A percentile compares a stretch with the other conserved stretches of the same genome.
Evolutionary conservation across 2,329 filamentous ascomycete genomes (phyloP).

Genomic region (Dryadomyces quercivorus): DNA sequence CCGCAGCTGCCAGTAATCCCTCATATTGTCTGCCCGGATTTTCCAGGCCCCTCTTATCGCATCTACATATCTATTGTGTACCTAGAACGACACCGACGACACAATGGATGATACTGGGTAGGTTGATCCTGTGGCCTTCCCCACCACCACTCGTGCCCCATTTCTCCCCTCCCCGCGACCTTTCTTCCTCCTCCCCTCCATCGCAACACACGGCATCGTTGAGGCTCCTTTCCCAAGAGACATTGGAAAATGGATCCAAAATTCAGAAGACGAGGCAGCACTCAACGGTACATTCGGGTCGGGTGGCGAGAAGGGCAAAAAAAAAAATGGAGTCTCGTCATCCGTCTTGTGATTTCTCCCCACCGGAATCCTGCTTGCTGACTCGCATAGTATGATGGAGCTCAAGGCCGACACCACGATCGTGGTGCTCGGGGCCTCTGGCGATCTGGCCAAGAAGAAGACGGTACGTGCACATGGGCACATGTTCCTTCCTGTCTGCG

Average conservation of each 20-base stretch:
- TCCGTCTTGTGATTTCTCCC: not conserved
- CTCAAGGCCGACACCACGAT: conserved; percentile 98
- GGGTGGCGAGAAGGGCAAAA: not conserved
- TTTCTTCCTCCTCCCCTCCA: too few species aligned
- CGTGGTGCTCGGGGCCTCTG: conserved; percentile 90
- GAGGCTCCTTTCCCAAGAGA: too few species aligned
- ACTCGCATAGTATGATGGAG: conserved; percentile 59
- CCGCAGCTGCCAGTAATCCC: not conserved
- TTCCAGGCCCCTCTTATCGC: not conserved
- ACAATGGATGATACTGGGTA: conserved; percentile 3
- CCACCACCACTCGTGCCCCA: not conserved
- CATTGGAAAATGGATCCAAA: not conserved
- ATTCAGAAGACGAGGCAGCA: not conserved
- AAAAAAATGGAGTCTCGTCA: not conserved
- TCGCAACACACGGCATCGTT: too few species aligned
- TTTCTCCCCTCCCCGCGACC: not conserved
- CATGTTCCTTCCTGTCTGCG: conserved; percentile 3
- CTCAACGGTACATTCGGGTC: not conserved
- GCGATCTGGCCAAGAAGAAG: conserved; percentile 99
- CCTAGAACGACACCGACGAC: not conserved
- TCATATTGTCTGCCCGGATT: not conserved
- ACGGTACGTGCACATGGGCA: conserved; percentile 44
- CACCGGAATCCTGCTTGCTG: not conserved
- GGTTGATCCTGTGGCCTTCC: not conserved
- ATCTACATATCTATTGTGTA: not conserved